These are phyloP conservation scores for Hypericum perforatum DNA, from an alignment of 345 rosid species.

Conservation along the genomic window DNA sequence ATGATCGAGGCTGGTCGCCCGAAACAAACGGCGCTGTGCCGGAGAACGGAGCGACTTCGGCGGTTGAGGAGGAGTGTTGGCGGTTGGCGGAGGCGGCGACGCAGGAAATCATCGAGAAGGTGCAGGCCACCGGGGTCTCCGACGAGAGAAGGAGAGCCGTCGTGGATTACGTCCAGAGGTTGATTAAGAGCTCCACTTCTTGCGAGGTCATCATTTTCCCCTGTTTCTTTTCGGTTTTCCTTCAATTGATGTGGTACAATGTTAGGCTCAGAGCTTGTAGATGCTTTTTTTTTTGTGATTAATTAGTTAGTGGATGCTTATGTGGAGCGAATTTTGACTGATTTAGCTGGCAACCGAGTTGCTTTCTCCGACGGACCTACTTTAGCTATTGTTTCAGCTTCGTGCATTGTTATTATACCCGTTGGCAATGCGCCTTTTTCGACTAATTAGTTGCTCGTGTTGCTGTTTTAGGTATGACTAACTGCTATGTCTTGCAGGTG, in stretches of 20 bases:
- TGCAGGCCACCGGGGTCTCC: constrained; percentile 56
- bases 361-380: no score
- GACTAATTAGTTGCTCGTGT: no score
- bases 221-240: background rate
- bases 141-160: constrained; percentile 64
- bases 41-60: constrained; percentile 35
- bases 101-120: constrained; percentile 45
- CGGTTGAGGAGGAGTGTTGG: constrained; percentile 34
- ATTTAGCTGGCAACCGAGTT: no score
- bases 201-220: constrained; percentile 45
- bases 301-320: no score
- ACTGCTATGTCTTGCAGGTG: constrained; percentile 40
- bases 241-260: no score
- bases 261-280: no score
- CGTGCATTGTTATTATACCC: no score
- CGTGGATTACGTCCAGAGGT: constrained; percentile 51
- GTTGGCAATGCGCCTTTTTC: no score
- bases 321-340: no score
- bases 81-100: constrained; percentile 54
- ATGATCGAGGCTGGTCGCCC: constrained; percentile 54
- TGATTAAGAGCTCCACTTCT: constrained; percentile 32
- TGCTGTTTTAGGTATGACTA: background rate
- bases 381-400: no score
- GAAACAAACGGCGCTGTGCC: constrained; percentile 29
- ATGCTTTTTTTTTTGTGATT: no score